These are phyloP conservation scores for Solanum medicagineum DNA, from an alignment of 257 asterid species.

Conservation along the genomic window DNA sequence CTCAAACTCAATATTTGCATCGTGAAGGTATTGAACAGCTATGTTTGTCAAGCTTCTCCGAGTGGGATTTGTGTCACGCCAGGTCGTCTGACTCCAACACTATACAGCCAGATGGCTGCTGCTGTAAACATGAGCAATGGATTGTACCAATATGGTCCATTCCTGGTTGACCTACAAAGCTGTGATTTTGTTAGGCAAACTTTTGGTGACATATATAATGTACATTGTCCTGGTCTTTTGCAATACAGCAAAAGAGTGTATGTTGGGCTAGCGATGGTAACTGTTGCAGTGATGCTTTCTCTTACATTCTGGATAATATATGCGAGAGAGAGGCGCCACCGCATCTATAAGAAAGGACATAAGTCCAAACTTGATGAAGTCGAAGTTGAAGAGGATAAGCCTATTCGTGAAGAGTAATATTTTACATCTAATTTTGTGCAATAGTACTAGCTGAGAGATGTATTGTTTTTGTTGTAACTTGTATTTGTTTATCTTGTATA, in stretches of 20 bases:
- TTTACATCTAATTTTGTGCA: not conserved
- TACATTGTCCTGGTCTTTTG: conserved; percentile 9
- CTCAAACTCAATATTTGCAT: not conserved
- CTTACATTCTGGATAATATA: conserved; percentile 22
- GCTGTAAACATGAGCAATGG: conserved; percentile 14
- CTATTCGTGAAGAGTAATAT: not conserved
- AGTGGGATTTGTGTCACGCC: conserved; percentile 15
- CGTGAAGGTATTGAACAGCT: conserved; percentile 14
- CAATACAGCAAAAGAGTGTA: conserved; percentile 11
- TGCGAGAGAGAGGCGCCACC: conserved; percentile 11
- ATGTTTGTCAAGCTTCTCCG: conserved; percentile 19
- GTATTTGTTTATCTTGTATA: not conserved
- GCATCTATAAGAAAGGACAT: conserved; percentile 25
- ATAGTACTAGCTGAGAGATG: not conserved
- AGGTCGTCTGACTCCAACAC: conserved; percentile 20
- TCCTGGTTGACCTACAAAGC: conserved; percentile 16
- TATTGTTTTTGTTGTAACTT: not conserved
- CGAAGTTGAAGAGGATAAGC: not conserved
- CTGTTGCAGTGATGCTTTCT: conserved; percentile 12
- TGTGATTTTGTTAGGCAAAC: conserved; percentile 12
- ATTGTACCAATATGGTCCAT: conserved; percentile 13
- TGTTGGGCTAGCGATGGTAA: conserved; percentile 8
- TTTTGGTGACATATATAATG: conserved; percentile 2
- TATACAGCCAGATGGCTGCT: conserved; percentile 8
- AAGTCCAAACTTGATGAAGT: not conserved